A percentile compares a stretch with the other conserved stretches of the same genome.
Evolutionary conservation across 805 yeast genomes (phyloP).

Genomic region (Starmera quercuum): DNA sequence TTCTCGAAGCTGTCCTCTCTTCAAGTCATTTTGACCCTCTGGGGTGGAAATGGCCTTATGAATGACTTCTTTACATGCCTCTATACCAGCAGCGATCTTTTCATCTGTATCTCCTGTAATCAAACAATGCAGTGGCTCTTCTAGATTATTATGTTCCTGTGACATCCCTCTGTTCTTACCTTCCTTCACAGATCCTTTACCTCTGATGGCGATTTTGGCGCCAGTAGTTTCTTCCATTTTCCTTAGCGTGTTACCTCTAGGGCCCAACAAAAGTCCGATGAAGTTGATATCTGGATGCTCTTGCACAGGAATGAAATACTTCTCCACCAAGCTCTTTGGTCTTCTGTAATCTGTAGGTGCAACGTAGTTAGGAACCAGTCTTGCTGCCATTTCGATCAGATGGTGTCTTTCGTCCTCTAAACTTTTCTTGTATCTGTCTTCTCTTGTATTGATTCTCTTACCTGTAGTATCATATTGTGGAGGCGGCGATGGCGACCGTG

Average conservation of each 20-base stretch:
- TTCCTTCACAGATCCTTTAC: slow-evolving; percentile 92
- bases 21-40: slow-evolving; percentile 86
- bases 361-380: slow-evolving; percentile 62
- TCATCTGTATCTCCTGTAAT: slow-evolving; percentile 78
- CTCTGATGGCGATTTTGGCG: slow-evolving; percentile 85
- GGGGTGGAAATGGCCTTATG: slow-evolving; percentile 84
- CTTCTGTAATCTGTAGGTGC: slow-evolving; percentile 76
- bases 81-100: slow-evolving; percentile 67
- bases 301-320: slow-evolving; percentile 74
- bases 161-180: slow-evolving; percentile 52
- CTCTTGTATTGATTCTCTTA: slow-evolving; percentile 79
- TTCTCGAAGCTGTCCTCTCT: slow-evolving; percentile 84
- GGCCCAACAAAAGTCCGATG: slow-evolving; percentile 86
- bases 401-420: slow-evolving; percentile 75
- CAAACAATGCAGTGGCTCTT: slow-evolving; percentile 85
- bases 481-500: slow-evolving; percentile 82
- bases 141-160: slow-evolving; percentile 39
- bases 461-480: slow-evolving; percentile 85
- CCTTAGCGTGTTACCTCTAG: slow-evolving; percentile 87
- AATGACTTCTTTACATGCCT: slow-evolving; percentile 66
- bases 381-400: slow-evolving; percentile 68
- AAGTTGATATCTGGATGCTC: slow-evolving; percentile 91
- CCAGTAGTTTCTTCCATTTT: slow-evolving; percentile 79
- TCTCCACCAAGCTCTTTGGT: slow-evolving; percentile 70
- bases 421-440: slow-evolving; percentile 48